A percentile compares a stretch with the other conserved stretches of the same genome.
Conservation (phyloP, 2,329 filamentous ascomycete genomes). For the Sporothrix pseudoabietina region DNA sequence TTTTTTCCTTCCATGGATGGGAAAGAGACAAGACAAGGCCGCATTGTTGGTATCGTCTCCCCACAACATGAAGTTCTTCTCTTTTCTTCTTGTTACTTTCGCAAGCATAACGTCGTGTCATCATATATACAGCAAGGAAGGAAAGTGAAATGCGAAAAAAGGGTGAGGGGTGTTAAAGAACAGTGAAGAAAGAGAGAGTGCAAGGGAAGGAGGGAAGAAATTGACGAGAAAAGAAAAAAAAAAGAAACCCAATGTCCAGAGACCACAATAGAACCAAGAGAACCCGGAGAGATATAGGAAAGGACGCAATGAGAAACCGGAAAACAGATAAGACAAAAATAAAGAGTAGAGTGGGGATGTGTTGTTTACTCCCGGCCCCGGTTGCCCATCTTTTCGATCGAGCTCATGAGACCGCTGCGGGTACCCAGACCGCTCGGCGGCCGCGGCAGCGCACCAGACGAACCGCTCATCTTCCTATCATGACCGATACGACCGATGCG, state of each 20-base stretch:
- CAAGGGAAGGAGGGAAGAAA: background rate
- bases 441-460: constrained; percentile 48
- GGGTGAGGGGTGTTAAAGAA: constrained; percentile 13
- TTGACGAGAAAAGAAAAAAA: background rate
- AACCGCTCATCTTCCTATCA: constrained; percentile 50
- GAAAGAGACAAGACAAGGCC: background rate
- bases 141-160: background rate
- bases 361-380: constrained; percentile 46
- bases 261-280: constrained; percentile 3
- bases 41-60: background rate
- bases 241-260: background rate
- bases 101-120: constrained; percentile 31
- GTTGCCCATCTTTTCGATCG: constrained; percentile 84
- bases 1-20: constrained; percentile 4
- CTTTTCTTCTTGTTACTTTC: background rate
- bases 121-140: constrained; percentile 27
- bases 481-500: constrained; percentile 51
- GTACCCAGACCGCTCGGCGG: constrained; percentile 52
- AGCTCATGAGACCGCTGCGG: constrained; percentile 76
- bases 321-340: background rate
- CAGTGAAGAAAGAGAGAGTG: background rate
- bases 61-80: background rate
- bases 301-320: background rate
- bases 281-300: background rate
- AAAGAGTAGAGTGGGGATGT: background rate